A percentile compares a stretch with the other conserved stretches of the same genome.
phyloP scores from a whole-genome alignment of 202 grass and related monocot genomes.

The Panicum hallii region DNA sequence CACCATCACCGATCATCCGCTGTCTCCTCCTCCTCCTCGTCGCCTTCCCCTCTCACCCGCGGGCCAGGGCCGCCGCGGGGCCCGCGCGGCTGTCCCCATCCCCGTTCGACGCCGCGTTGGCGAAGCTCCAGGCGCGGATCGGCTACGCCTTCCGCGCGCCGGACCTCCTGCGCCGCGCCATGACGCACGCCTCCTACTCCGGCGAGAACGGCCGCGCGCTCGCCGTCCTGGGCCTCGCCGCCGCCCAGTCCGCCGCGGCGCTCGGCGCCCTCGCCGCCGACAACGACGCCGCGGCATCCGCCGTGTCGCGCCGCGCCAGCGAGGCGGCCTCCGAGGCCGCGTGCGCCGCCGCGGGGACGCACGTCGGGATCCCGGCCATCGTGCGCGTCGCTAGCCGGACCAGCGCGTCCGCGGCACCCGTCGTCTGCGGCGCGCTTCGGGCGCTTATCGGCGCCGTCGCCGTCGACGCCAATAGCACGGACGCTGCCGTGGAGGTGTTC shows the following conservation, averaged over 20 bases:
- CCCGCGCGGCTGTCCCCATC: constrained; percentile 12
- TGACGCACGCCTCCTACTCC: constrained; percentile 71
- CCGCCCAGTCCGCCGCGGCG: constrained; percentile 50
- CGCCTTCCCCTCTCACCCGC: neutral
- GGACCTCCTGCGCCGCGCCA: constrained; percentile 60
- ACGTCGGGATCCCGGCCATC: constrained; percentile 48
- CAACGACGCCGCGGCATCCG: constrained; percentile 41
- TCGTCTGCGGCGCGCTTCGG: constrained; percentile 66
- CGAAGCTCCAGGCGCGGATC: constrained; percentile 57
- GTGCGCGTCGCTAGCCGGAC: constrained; percentile 59
- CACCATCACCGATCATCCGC: neutral
- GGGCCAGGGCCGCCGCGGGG: neutral
- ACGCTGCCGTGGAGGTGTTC: constrained; percentile 65
- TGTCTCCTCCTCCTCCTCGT: neutral
- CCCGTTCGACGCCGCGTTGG: constrained; percentile 54
- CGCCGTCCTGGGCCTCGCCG: constrained; percentile 61
- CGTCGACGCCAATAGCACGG: constrained; percentile 54
- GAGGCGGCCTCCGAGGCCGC: constrained; percentile 37
- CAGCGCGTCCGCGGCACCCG: constrained; percentile 44
- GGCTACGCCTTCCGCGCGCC: constrained; percentile 32
- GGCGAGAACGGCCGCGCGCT: constrained; percentile 63
- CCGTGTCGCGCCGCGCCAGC: constrained; percentile 35
- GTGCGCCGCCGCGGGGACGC: constrained; percentile 45
- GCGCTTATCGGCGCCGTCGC: constrained; percentile 70
- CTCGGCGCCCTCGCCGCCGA: constrained; percentile 50